These are phyloP conservation scores for Sophora flavescens DNA, from an alignment of 306 rosid genomes.

Conservation along the genomic window DNA sequence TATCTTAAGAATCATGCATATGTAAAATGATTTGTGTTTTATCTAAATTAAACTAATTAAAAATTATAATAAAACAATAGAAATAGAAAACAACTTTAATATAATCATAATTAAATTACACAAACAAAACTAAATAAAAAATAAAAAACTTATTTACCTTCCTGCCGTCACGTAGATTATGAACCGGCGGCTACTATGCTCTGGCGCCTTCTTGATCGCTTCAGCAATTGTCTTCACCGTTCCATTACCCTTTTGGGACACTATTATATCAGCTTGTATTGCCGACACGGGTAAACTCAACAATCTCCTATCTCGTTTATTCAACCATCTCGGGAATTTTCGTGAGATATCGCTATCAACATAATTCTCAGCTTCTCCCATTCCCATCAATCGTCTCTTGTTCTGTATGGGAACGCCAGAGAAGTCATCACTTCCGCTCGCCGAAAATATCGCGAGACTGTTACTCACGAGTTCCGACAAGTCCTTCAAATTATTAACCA, in stretches of 20 bases:
- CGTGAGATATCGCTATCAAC: constrained; percentile 38
- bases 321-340: constrained; percentile 78
- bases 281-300: constrained; percentile 63
- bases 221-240: constrained; percentile 65
- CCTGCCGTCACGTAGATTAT: constrained; percentile 86
- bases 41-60: no score
- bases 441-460: constrained; percentile 75
- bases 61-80: no score
- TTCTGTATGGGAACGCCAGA: constrained; percentile 84
- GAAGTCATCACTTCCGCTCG: constrained; percentile 55
- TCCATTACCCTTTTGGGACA: constrained; percentile 71
- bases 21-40: no score
- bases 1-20: no score
- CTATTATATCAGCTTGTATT: constrained; percentile 79
- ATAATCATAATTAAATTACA: background rate
- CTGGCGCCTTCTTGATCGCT: constrained; percentile 84
- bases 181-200: constrained; percentile 58
- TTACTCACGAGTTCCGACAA: constrained; percentile 83
- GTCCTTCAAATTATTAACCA: constrained; percentile 62
- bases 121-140: background rate
- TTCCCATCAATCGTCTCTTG: constrained; percentile 60
- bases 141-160: constrained; percentile 64
- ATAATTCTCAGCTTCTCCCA: constrained; percentile 20
- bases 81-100: no score
- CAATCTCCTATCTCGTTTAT: constrained; percentile 67